These are phyloP conservation scores for Umbilicus rupestris DNA, from an alignment of 164 flowering plant species.

Conservation along the genomic window DNA sequence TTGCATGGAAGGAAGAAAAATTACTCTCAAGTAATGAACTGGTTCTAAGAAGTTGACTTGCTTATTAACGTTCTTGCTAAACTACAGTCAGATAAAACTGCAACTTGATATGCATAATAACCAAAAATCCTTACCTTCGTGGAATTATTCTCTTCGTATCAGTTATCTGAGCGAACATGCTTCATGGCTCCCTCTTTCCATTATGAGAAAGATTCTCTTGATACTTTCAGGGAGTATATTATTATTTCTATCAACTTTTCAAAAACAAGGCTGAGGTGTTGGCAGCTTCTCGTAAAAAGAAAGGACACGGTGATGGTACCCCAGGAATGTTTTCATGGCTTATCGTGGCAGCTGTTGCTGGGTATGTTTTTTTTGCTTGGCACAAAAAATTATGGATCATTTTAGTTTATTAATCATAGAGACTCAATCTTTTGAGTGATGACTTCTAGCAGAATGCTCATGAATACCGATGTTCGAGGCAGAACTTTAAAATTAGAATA, in stretches of 20 bases:
- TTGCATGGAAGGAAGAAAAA: too few species aligned
- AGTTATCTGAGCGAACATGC: not conserved
- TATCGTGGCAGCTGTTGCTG: conserved; percentile 66
- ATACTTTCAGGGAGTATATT: conserved; percentile 56
- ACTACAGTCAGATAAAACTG: too few species aligned
- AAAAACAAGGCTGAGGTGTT: conserved; percentile 65
- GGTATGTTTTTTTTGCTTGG: conserved; percentile 21
- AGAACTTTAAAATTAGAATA: not conserved
- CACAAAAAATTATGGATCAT: not conserved
- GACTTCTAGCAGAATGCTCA: not conserved
- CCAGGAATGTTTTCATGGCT: conserved; percentile 78
- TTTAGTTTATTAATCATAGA: not conserved
- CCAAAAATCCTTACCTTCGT: too few species aligned
- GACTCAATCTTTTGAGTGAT: not conserved
- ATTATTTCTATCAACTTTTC: conserved; percentile 71
- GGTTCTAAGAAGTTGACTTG: too few species aligned
- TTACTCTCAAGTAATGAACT: too few species aligned
- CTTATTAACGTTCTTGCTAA: too few species aligned
- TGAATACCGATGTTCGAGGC: not conserved
- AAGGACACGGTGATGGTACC: conserved; percentile 66
- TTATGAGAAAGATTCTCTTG: not conserved
- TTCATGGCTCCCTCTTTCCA: not conserved
- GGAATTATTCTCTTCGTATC: too few species aligned
- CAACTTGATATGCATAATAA: too few species aligned
- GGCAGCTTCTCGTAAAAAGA: conserved; percentile 39